Evolutionary conservation across 192 early-diverging fungal species (phyloP).

Genomic region (Backusella sp.): DNA sequence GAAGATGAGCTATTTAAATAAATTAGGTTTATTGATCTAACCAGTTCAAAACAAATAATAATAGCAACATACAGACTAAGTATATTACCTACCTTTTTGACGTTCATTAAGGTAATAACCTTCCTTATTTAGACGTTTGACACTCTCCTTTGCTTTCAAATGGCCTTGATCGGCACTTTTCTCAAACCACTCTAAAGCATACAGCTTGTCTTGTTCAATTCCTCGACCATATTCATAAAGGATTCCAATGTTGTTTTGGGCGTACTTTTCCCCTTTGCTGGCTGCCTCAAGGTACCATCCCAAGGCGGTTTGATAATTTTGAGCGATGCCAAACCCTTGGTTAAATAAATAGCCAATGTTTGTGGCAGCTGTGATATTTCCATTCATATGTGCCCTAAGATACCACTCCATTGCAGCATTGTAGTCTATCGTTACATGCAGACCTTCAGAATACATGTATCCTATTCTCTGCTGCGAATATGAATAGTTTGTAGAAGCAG

Average conservation of each 20-base stretch:
- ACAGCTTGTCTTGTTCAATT: background rate
- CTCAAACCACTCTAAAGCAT: background rate
- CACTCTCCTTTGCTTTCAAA: background rate
- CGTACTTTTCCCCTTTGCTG: background rate
- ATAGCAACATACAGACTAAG: background rate
- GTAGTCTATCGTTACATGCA: background rate
- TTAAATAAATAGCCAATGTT: background rate
- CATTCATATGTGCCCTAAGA: background rate
- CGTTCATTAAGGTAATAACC: background rate
- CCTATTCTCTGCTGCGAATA: background rate
- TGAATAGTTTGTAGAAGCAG: background rate
- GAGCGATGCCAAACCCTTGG: background rate
- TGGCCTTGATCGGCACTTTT: background rate
- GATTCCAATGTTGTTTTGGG: background rate
- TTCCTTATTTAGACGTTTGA: background rate
- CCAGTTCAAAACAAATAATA: background rate
- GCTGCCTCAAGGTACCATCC: background rate
- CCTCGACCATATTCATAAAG: background rate
- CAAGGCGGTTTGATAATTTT: background rate
- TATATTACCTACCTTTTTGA: background rate
- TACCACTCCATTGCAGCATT: background rate
- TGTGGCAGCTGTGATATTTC: background rate
- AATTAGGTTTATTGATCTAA: background rate
- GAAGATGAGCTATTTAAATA: background rate
- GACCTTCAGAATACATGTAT: background rate